phyloP scores from a whole-genome alignment of 345 rosid species.

The Salix suchowensis region DNA sequence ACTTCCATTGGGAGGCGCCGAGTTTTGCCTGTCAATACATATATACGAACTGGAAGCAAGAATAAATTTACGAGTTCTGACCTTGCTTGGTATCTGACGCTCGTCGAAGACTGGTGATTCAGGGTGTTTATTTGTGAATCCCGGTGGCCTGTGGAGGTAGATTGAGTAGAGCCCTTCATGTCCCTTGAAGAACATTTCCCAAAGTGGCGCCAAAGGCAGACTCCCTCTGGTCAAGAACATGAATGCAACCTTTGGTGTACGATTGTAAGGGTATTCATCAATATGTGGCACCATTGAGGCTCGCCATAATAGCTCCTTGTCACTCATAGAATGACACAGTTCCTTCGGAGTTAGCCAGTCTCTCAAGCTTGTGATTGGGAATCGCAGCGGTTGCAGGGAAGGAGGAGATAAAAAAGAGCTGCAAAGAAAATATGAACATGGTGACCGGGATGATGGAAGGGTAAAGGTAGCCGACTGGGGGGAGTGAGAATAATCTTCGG shows the following conservation, averaged over 20 bases:
- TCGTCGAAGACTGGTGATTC: constrained; percentile 17
- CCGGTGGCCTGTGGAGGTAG: constrained; percentile 11
- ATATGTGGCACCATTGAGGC: constrained; percentile 20
- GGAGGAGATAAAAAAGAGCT: constrained; percentile 11
- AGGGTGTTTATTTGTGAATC: background rate
- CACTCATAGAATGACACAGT: constrained; percentile 33
- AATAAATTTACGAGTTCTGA: background rate
- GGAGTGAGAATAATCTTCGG: constrained; percentile 11
- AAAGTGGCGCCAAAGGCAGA: constrained; percentile 27
- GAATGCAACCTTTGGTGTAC: constrained; percentile 25
- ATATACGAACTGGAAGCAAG: no score
- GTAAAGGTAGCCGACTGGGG: background rate
- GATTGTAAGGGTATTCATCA: constrained; percentile 13
- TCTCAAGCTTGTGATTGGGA: background rate
- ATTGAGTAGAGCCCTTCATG: constrained; percentile 21
- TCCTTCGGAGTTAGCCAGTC: constrained; percentile 7
- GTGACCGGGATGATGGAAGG: background rate
- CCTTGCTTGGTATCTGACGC: constrained; percentile 38
- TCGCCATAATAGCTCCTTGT: constrained; percentile 30
- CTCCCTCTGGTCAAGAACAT: constrained; percentile 24
- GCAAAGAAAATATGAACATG: background rate
- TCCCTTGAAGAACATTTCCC: constrained; percentile 35
- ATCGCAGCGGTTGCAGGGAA: background rate
- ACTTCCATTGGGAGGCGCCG: background rate
- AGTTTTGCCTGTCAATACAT: no score